Base-by-base conservation (phyloP, 371 early-diverging fungal species). In the Mucor indicus region DNA sequence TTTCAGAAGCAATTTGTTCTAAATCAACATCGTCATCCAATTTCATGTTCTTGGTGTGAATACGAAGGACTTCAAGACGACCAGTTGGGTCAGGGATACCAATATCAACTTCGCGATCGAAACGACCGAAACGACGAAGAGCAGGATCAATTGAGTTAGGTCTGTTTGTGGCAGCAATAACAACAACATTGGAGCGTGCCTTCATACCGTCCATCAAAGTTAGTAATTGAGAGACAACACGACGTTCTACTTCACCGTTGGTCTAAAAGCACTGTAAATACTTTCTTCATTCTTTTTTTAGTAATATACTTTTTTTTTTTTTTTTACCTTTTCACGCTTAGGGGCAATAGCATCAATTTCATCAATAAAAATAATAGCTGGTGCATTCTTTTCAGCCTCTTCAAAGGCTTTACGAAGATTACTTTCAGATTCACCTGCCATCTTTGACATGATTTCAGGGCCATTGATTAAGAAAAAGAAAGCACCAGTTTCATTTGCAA, bases 341-440 rank as follows among this genome's bases (percentile, higher is more conserved):
- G 99, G 99, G 20, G 99, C 99, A 65, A 99, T 98, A 23, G 99
- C 96, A 80, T 99, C 99, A 51, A 99, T 92, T 77, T 99, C 99
- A 79, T 99, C 99, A 69, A 99, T 99, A 66, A 99, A 99, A 53
- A 99, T 96, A 54, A 99, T 99, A 46, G 98, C 83, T 7, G 99
- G 99, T 38, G 92, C 86, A 73, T 98, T 95, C 80, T 98, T 96
- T 72, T 96, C 97, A 27, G 99, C 99, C 70, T 98, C 98, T 60
- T 99, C 98, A 56, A 99, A 99, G 2, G 96, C 97, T 74, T 98
- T 98, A 57, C 99, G 87, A 53, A 99, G 69, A 77, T 99, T 99
- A 62, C 90, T 90, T 72, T 98, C 99, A 56, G 93, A 92, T 66
- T 98, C 99, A 66, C 99, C 99, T 38, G 98, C 94, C 96, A 99